Percentiles rank a stretch among this genome's conserved stretches.
These are phyloP conservation scores for Yamadazyma akitaensis DNA, from an alignment of 805 yeast species.

Conservation along the genomic window DNA sequence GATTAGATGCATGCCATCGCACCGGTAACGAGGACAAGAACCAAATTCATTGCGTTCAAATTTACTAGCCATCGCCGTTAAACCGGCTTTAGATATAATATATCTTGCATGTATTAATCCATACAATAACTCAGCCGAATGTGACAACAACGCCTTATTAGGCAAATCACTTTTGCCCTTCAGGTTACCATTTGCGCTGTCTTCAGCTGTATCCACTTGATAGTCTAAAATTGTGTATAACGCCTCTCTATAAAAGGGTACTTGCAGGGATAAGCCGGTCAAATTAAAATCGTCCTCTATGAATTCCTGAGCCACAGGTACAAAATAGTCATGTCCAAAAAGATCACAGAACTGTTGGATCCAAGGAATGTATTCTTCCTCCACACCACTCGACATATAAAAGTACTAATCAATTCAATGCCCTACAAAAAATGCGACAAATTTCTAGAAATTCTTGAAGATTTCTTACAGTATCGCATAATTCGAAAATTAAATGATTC, in stretches of 20 bases:
- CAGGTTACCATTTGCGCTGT: constrained; percentile 15
- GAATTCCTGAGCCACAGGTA: constrained; percentile 86
- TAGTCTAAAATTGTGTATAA: constrained; percentile 85
- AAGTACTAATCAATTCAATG: not conserved
- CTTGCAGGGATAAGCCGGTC: constrained; percentile 81
- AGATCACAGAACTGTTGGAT: constrained; percentile 73
- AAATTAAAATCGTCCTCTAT: constrained; percentile 96
- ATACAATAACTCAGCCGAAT: constrained; percentile 86
- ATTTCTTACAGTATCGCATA: not conserved
- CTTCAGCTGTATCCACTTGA: constrained; percentile 52
- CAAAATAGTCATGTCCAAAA: constrained; percentile 86
- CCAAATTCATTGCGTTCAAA: constrained; percentile 90
- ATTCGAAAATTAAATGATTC: not conserved
- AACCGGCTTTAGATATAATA: constrained; percentile 84
- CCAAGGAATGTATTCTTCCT: constrained; percentile 72
- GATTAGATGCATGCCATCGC: constrained; percentile 84
- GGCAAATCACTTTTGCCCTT: constrained; percentile 42
- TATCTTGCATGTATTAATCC: constrained; percentile 94
- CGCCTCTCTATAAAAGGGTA: constrained; percentile 90
- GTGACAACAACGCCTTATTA: constrained; percentile 74
- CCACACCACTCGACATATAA: constrained; percentile 39
- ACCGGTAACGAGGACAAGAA: constrained; percentile 81
- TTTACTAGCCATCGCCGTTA: constrained; percentile 89
- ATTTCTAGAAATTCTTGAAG: not conserved
- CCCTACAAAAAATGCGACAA: constrained; percentile 4